Base-by-base conservation (phyloP, 2,329 filamentous ascomycete genomes). In the Colletotrichum graminicola region DNA sequence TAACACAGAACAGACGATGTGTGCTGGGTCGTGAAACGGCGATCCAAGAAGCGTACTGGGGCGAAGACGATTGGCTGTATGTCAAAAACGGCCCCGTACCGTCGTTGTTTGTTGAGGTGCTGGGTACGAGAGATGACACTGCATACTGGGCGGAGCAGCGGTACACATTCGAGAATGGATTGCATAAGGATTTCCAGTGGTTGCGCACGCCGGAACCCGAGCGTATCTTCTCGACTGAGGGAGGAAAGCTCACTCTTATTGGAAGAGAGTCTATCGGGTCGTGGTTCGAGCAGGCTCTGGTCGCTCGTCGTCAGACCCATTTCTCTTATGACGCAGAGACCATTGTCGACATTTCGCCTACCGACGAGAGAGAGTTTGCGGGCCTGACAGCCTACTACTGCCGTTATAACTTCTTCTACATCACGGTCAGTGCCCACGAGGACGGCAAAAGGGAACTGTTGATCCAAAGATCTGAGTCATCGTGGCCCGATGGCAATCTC, bases 351-450 rank as follows among this genome's bases (percentile, higher is more conserved):
- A 90, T 89, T 74, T 79, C 80, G 0, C 89, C 89, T 0, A 77
- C 79, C 0, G 89, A 91, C 75, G 88, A 90, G 80, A 83, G 89
- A 14, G 85, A 90, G 74, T 91, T 89, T 71, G 89, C 89, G 0
- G 89, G 89, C 0, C 79, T 91, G 10, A 87, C 86, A 16, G 87
- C 88, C 0, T 91, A 91, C 78, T 91, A 91, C 79, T 88, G 86
- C 76, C 87, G 89, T 4, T 91, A 83, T 80, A 91, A 91, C 78
- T 91, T 90, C 79, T 91, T 90, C 81, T 91, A 91, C 74, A 82
- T 91, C 7, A 84, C 87, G 0, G 86, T 91, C 2, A 88, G 88
- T 3, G 88, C 88, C 0, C 80, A 88, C 74, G 80, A 84, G 0
- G 84, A 89, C 65, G 88, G 88, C 0, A 80, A 86, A 72, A 84